These are phyloP conservation scores for Helianthus tuberosus DNA, from an alignment of 129 eudicot species.

Conservation along the genomic window DNA sequence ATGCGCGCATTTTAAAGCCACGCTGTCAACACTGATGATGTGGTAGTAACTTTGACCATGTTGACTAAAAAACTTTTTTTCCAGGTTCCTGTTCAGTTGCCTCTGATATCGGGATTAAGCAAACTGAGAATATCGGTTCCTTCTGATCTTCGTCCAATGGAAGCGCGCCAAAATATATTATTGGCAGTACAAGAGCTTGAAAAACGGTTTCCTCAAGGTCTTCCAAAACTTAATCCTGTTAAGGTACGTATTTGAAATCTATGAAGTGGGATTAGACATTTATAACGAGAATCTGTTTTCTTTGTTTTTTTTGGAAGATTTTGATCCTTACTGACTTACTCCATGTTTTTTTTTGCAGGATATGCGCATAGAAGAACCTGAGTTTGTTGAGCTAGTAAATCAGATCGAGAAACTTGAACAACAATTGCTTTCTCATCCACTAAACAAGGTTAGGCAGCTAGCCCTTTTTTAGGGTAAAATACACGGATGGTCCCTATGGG, in stretches of 20 bases:
- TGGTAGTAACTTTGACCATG: neutral
- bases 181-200: slow-evolving; percentile 92
- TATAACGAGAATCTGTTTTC: neutral
- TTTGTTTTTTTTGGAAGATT: neutral
- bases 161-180: slow-evolving; percentile 77
- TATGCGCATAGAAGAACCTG: slow-evolving; percentile 89
- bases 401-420: slow-evolving; percentile 84
- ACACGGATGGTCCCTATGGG: too few relatives aligned
- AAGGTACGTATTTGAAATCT: slow-evolving; percentile 54
- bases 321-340: neutral
- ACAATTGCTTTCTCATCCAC: slow-evolving; percentile 72
- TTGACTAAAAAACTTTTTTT: neutral
- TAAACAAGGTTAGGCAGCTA: slow-evolving; percentile 59
- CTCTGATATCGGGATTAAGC: slow-evolving; percentile 82
- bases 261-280: neutral
- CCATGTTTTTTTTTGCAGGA: slow-evolving; percentile 52
- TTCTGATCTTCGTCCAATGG: slow-evolving; percentile 86
- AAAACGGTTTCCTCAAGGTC: slow-evolving; percentile 90
- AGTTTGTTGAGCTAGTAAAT: slow-evolving; percentile 74
- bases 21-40: neutral
- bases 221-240: slow-evolving; percentile 96
- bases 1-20: neutral
- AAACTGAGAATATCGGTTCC: slow-evolving; percentile 84
- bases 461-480: neutral
- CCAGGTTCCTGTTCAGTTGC: slow-evolving; percentile 92